These are phyloP conservation scores for Buxus sempervirens DNA, from an alignment of 164 flowering plant genomes.

Conservation along the genomic window DNA sequence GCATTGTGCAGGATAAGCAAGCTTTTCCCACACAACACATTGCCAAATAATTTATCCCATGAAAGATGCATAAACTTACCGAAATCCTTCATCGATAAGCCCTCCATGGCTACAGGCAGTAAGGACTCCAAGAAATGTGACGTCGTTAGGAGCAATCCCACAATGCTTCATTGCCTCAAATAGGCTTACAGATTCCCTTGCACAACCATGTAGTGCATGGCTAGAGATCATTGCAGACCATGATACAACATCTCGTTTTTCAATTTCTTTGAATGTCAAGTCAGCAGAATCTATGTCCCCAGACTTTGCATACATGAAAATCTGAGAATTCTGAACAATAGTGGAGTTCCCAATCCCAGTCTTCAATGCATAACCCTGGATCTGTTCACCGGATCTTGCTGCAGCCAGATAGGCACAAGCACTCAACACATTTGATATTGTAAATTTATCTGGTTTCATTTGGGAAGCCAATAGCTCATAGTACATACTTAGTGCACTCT, in stretches of 20 bases:
- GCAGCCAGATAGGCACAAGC: constrained; percentile 52
- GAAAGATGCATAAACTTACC: constrained; percentile 14
- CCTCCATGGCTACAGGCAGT: constrained; percentile 68
- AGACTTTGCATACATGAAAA: constrained; percentile 60
- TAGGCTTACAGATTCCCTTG: constrained; percentile 39
- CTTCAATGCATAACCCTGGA: constrained; percentile 48
- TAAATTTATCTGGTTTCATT: constrained; percentile 44
- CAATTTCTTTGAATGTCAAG: constrained; percentile 34
- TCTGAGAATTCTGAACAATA: constrained; percentile 39
- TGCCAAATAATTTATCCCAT: neutral
- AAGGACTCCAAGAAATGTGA: constrained; percentile 51
- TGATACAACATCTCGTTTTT: constrained; percentile 38
- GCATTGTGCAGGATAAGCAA: neutral
- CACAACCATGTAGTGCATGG: constrained; percentile 60
- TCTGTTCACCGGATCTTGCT: constrained; percentile 46
- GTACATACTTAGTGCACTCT: constrained; percentile 36
- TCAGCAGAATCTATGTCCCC: constrained; percentile 50
- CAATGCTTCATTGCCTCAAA: constrained; percentile 40
- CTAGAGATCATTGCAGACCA: constrained; percentile 57
- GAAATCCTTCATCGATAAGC: constrained; percentile 58
- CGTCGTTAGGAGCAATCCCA: constrained; percentile 43
- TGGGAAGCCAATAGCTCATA: constrained; percentile 32
- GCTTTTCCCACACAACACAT: neutral
- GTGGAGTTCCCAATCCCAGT: constrained; percentile 31
- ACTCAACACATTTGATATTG: constrained; percentile 41